Evolutionary conservation across 2,329 filamentous ascomycete species (phyloP), one percentile per base, ranked within the genome.

Genomic region (Colletotrichum viniferum): DNA sequence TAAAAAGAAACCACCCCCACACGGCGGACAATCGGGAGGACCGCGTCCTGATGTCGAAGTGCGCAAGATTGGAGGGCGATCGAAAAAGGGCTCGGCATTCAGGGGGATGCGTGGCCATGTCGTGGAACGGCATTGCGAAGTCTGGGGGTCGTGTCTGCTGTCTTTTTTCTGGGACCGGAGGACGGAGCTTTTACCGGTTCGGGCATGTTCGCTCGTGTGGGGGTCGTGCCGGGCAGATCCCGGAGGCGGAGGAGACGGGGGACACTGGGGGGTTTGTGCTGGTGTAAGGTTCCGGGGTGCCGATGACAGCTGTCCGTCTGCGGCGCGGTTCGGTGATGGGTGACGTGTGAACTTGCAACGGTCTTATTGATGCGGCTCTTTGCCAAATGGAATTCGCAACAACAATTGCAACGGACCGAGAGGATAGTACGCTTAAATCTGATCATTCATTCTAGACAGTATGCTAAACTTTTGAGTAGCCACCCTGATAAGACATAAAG

Each of bases 121-220:
- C 43, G 43, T 48, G 10, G 21, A 14, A 32, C 71, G 34, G 26
- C 28, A 34, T 43, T 66, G n/a, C 32, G n/a, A 48, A 21, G 28
- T 61, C 58, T 32, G 16, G 58, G 58, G 24, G 21, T 18, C 21
- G 34, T 62, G 60, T 62, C 18, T 62, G 62, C n/a, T 12, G 18
- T 48, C 43, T 48, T 48, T 48, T 48, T 32, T 61, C 30, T 18
- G 69, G 34, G 60, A 8, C 24, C 64, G 52, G 55, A 61, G 21
- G 24, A 56, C 72, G 72, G 72, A 74, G 69, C 26, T 62, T 58
- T 61, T 74, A 52, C 72, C 72, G 62, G 58, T 72, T 74, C 69
- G 62, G 72, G 72, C 62, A 36, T 48, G 43, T 48, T 48, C 43
- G 62, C 55, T 48, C 7, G 9, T 38, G 71, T 69, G 71, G 34